Percentiles rank a stretch among this genome's conserved stretches.
Evolutionary conservation across 257 asterid genomes (phyloP).

Genomic region (Solanum gandarillasii): DNA sequence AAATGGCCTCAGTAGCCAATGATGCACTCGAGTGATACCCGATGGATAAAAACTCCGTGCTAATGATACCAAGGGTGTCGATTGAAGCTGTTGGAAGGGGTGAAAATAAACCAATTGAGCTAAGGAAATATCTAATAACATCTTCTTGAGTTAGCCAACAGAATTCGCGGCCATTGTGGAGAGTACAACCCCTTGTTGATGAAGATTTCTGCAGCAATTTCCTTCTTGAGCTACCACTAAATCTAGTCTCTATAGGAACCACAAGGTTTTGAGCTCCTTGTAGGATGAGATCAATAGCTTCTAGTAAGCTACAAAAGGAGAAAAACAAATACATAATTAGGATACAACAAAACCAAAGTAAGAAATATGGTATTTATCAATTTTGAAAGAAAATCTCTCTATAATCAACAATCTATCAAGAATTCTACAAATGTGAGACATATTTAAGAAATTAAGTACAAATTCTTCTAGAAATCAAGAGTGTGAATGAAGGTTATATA

Average conservation of each 20-base stretch:
- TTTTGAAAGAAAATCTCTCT: not conserved
- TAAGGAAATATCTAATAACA: slow-evolving; percentile 49
- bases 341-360: not conserved
- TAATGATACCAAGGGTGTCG: slow-evolving; percentile 48
- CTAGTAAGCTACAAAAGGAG: slow-evolving; percentile 44
- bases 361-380: not conserved
- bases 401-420: not conserved
- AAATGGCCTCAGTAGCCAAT: slow-evolving; percentile 30
- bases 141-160: slow-evolving; percentile 90
- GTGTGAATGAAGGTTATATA: not conserved
- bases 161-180: slow-evolving; percentile 60
- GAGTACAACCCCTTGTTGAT: slow-evolving; percentile 17
- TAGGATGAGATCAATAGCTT: slow-evolving; percentile 60
- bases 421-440: not conserved
- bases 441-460: not conserved
- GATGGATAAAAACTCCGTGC: slow-evolving; percentile 16
- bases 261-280: slow-evolving; percentile 60
- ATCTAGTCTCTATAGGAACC: slow-evolving; percentile 20
- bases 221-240: slow-evolving; percentile 20
- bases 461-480: not conserved
- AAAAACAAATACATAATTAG: not conserved
- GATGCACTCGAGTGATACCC: slow-evolving; percentile 44
- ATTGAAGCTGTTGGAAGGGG: slow-evolving; percentile 50
- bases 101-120: slow-evolving; percentile 66
- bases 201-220: slow-evolving; percentile 36